phyloP scores from a whole-genome alignment of 1,284 basidiomycete genomes.

The Grifola frondosa region DNA sequence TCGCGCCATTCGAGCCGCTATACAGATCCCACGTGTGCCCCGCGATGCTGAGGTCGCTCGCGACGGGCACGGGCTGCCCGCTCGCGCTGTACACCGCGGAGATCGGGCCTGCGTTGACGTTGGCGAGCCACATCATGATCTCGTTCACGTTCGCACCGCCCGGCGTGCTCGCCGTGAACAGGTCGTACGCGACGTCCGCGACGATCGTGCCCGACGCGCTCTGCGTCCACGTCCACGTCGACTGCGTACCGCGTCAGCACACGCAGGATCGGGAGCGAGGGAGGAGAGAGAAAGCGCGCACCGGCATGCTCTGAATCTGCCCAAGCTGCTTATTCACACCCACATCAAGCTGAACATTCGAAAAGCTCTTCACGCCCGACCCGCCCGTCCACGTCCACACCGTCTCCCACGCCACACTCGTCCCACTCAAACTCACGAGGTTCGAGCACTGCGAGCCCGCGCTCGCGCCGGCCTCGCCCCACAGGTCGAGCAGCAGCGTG shows the following conservation, averaged over 20 bases:
- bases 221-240: constrained; percentile 46
- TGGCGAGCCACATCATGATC: constrained; percentile 69
- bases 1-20: constrained; percentile 55
- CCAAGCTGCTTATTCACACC: constrained; percentile 55
- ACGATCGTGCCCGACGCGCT: constrained; percentile 34
- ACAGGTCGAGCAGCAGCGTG: constrained; percentile 49
- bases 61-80: constrained; percentile 50
- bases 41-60: constrained; percentile 44
- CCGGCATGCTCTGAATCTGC: constrained; percentile 54
- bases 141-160: constrained; percentile 56
- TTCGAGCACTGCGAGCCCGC: constrained; percentile 59
- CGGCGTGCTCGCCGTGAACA: constrained; percentile 56
- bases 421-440: constrained; percentile 45
- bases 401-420: constrained; percentile 51
- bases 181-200: constrained; percentile 59
- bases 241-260: constrained; percentile 27
- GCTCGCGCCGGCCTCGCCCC: constrained; percentile 46
- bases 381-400: constrained; percentile 57
- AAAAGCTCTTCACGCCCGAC: constrained; percentile 57
- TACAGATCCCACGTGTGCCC: constrained; percentile 60
- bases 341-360: constrained; percentile 52
- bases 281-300: constrained; percentile 33
- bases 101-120: constrained; percentile 58
- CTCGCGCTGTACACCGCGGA: constrained; percentile 44
- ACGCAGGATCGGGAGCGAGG: not conserved